Evolutionary conservation across 225 moss, liverwort and hornwort genomes (phyloP), one percentile per base, ranked within the genome.

Genomic region (Marchantia polymorpha): DNA sequence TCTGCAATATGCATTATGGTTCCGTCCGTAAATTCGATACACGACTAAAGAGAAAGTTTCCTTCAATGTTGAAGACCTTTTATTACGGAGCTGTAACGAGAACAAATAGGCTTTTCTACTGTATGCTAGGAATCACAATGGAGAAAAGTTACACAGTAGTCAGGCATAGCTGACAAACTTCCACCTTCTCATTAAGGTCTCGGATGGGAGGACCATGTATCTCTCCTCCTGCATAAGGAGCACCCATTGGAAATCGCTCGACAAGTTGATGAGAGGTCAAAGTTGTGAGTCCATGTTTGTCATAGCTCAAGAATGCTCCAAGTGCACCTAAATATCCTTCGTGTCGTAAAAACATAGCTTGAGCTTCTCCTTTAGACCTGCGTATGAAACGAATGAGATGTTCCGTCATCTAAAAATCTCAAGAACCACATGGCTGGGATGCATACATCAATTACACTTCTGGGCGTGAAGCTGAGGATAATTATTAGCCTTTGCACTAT

Each of bases 221-320:
- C 83, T 92, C 90, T 25, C 99, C 99, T 85, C 89, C 87, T 10
- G 91, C 91, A 81, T 89, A 91, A 17, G 99, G 99, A 82, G 99
- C 99, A 85, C 99, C 99, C 91, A 95, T 93, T 3, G 99, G 95
- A 80, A 95, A 99, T 59, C 99, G 89, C 84, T 99, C 99, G 10
- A 95, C 95, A 82, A 90, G 90, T 83, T 99, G 99, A 82, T 99
- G 95, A 78, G 95, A 83, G 10, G 93, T 91, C 12, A 91, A 79
- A 46, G 92, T 89, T 8, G 86, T 84, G 23, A 99, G 83, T n/a
- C 95, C 99, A 79, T 91, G 92, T 83, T 93, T 95, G 77, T 95
- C 99, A 81, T 95, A 95, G 75, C 99, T 99, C 59, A 99, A 82
- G 63, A 99, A 95, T 4, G 99, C 99, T 50, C 99, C 95, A 69